Conservation (phyloP, 495 filamentous ascomycete species). For the Collariella sp. region DNA sequence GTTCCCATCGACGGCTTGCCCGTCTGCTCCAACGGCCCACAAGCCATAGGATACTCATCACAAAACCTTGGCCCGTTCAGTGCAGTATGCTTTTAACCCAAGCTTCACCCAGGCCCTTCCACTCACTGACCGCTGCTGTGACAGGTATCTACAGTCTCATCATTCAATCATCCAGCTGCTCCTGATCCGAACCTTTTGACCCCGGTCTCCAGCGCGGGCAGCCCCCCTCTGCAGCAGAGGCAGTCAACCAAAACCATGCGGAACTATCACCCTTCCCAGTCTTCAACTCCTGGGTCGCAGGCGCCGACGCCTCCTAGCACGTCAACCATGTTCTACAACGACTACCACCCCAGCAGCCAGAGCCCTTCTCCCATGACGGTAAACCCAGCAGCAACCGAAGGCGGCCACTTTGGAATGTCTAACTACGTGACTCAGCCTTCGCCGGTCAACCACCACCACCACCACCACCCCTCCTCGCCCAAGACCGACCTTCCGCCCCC, state of each 20-base stretch:
- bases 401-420: conserved; percentile 23
- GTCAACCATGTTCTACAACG: conserved; percentile 31
- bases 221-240: conserved; percentile 36
- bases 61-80: conserved; percentile 26
- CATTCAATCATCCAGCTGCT: conserved; percentile 37
- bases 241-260: conserved; percentile 28
- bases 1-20: conserved; percentile 17
- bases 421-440: conserved; percentile 25
- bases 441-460: conserved; percentile 20
- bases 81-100: conserved; percentile 20
- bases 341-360: conserved; percentile 28
- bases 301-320: conserved; percentile 38
- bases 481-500: conserved; percentile 26
- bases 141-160: conserved; percentile 32
- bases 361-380: conserved; percentile 31
- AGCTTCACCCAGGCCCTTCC: background rate
- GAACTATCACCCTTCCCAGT: conserved; percentile 25
- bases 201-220: conserved; percentile 37
- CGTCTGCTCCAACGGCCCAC: conserved; percentile 16
- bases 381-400: conserved; percentile 23
- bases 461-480: conserved; percentile 25
- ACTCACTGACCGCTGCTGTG: background rate
- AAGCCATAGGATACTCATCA: conserved; percentile 19
- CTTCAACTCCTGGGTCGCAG: conserved; percentile 26
- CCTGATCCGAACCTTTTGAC: conserved; percentile 40